Evolutionary conservation across 2,329 filamentous ascomycete genomes (phyloP), one percentile per base, ranked within the genome.

Genomic region (Penicillium sp.): DNA sequence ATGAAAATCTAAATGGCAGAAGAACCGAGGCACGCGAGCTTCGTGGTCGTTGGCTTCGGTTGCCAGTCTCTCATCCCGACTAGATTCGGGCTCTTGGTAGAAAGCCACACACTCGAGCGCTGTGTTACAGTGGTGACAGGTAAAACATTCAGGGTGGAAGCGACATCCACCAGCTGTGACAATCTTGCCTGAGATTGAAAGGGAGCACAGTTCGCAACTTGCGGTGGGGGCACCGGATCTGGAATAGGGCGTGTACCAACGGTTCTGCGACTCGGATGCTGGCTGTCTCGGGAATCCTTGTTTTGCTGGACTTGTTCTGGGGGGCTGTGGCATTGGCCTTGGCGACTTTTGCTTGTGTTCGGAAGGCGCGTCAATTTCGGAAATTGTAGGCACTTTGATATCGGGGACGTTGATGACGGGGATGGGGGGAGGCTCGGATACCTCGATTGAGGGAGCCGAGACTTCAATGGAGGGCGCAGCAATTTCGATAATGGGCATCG

Each of bases 1-100:
- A 73, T 99, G 94, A 84, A 92, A 99, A 78, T 99, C 94, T n/a
- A 99, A 83, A 71, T 97, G 93, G 75, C 94, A 99, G 77, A 89
- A 99, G 81, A 97, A 97, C 10, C 93, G 86, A 43, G 90, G 76
- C 10, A 85, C 80, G 36, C 84, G 82, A 69, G 70, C 83, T 2
- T 85, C 85, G 47, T 81, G 77, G 55, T 89, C 87, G 5, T 84
- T 72, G 1, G 83, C 67, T 60, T 87, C 82, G 22, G 84, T 84
- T 29, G 86, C 83, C 1, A 96, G 77, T 24, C 94, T 87, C 47
- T 88, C 88, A 2, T 76, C 75, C 42, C 90, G 88, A 61, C 85
- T 83, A 40, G 80, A 75, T 8, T 91, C 85, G 0, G 94, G 94
- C 73, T 99, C 94, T 0, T 92, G 91, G 62, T 94, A 96, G 72